phyloP scores from a whole-genome alignment of 805 yeast species.

The Candida arabinofermentans region DNA sequence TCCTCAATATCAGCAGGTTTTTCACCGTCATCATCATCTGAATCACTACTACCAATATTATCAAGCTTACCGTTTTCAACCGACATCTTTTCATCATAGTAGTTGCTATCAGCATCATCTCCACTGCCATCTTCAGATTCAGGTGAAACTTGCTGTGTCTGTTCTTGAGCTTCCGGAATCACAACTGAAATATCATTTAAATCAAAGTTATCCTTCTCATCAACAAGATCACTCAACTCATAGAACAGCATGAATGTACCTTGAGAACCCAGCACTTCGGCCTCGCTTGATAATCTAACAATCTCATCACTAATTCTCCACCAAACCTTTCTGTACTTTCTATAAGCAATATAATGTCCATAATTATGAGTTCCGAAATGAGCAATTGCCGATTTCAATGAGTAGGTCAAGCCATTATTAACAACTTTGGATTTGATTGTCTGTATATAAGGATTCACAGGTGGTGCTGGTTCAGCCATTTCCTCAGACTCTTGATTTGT shows the following conservation, averaged over 20 bases:
- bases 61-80: not conserved
- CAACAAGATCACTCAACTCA: slow-evolving; percentile 42
- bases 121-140: slow-evolving; percentile 6
- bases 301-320: slow-evolving; percentile 93
- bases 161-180: slow-evolving; percentile 2
- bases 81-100: not conserved
- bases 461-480: slow-evolving; percentile 1
- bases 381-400: slow-evolving; percentile 79
- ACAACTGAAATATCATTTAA: slow-evolving; percentile 24
- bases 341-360: slow-evolving; percentile 93
- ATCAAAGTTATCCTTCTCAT: slow-evolving; percentile 31
- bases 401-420: slow-evolving; percentile 52
- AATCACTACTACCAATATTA: not conserved
- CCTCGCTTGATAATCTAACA: slow-evolving; percentile 74
- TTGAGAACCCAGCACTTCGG: slow-evolving; percentile 74
- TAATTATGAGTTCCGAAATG: slow-evolving; percentile 96
- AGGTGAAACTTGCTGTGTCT: slow-evolving; percentile 8
- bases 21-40: not conserved
- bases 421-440: slow-evolving; percentile 5
- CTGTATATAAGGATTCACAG: not conserved
- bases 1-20: slow-evolving; percentile 8
- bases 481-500: not conserved
- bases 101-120: not conserved
- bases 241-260: slow-evolving; percentile 94
- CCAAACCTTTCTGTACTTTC: slow-evolving; percentile 83